A percentile compares a stretch with the other conserved stretches of the same genome.
Evolutionary conservation across 768 basidiomycete genomes (phyloP).

Genomic region (Boletus speciosus): DNA sequence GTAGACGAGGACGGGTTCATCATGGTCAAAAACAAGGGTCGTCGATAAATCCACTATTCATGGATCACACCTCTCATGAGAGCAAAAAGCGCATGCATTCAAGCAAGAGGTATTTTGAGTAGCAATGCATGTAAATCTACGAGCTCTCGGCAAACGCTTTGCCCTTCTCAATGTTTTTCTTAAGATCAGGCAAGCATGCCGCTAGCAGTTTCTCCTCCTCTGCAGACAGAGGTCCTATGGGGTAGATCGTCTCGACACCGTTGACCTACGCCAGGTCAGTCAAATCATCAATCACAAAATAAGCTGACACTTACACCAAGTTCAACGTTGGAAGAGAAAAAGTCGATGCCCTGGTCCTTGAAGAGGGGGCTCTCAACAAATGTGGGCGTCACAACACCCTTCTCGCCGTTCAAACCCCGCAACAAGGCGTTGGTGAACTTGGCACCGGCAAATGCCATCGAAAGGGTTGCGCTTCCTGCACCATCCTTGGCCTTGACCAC

Average conservation of each 20-base stretch:
- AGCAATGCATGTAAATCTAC: conserved; percentile 23
- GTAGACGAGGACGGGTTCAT: conserved; percentile 95
- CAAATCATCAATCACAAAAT: background rate
- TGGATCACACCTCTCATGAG: background rate
- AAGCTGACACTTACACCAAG: conserved; percentile 65
- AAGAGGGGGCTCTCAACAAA: conserved; percentile 89
- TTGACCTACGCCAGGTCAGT: conserved; percentile 45
- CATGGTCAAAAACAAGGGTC: conserved; percentile 60
- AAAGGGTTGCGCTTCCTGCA: conserved; percentile 70
- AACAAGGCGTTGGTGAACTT: conserved; percentile 62
- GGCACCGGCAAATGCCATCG: conserved; percentile 77
- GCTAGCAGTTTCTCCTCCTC: conserved; percentile 85
- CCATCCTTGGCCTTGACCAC: conserved; percentile 98
- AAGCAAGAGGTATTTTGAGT: conserved; percentile 21
- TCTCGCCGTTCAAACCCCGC: conserved; percentile 63
- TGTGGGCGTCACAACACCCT: conserved; percentile 70
- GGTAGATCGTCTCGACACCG: conserved; percentile 92
- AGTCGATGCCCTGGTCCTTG: conserved; percentile 82
- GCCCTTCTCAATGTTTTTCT: conserved; percentile 99
- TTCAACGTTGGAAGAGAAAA: conserved; percentile 93
- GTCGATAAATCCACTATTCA: conserved; percentile 27
- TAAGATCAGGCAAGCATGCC: conserved; percentile 86
- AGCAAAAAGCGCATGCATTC: conserved; percentile 6
- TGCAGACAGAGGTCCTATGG: conserved; percentile 71
- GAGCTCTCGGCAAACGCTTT: conserved; percentile 60